These are phyloP conservation scores for Botrytis pseudocinerea DNA, from an alignment of 2,329 filamentous ascomycete genomes.

Conservation along the genomic window DNA sequence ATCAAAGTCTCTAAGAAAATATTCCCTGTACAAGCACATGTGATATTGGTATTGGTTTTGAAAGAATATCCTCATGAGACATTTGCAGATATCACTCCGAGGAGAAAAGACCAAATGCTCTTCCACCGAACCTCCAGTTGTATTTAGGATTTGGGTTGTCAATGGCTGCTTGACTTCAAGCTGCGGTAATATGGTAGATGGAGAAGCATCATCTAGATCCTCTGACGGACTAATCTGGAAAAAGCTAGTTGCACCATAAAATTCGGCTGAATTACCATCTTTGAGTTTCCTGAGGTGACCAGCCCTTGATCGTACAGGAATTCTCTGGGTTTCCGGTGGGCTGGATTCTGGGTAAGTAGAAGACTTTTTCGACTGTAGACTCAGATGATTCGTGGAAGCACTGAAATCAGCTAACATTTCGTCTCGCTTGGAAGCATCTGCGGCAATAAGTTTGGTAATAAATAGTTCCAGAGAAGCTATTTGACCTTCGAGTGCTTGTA, in stretches of 20 bases:
- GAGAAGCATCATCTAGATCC: conserved; percentile 23
- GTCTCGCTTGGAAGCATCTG: conserved; percentile 45
- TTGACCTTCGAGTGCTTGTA: conserved; percentile 50
- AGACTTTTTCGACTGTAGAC: conserved; percentile 9
- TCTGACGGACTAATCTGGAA: conserved; percentile 43
- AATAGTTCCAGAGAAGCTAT: conserved; percentile 49
- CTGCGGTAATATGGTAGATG: background rate
- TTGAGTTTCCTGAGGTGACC: conserved; percentile 45
- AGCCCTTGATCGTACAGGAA: conserved; percentile 40
- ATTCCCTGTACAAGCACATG: conserved; percentile 54
- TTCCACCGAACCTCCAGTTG: background rate
- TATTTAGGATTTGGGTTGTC: background rate
- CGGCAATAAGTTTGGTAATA: conserved; percentile 47
- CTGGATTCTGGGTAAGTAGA: conserved; percentile 8
- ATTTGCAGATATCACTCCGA: conserved; percentile 48
- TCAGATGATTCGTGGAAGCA: conserved; percentile 27
- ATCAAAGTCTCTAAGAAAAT: conserved; percentile 52
- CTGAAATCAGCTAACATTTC: conserved; percentile 47
- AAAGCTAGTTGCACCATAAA: conserved; percentile 52
- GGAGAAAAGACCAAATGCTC: conserved; percentile 43
- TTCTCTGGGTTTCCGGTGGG: conserved; percentile 23
- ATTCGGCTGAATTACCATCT: conserved; percentile 47
- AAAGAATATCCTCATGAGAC: conserved; percentile 52
- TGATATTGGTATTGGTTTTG: conserved; percentile 50
- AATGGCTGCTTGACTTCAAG: background rate